A percentile compares a stretch with the other conserved stretches of the same genome.
These are phyloP conservation scores for Kluyveromyces siamensis DNA, from an alignment of 805 yeast species.

Conservation along the genomic window DNA sequence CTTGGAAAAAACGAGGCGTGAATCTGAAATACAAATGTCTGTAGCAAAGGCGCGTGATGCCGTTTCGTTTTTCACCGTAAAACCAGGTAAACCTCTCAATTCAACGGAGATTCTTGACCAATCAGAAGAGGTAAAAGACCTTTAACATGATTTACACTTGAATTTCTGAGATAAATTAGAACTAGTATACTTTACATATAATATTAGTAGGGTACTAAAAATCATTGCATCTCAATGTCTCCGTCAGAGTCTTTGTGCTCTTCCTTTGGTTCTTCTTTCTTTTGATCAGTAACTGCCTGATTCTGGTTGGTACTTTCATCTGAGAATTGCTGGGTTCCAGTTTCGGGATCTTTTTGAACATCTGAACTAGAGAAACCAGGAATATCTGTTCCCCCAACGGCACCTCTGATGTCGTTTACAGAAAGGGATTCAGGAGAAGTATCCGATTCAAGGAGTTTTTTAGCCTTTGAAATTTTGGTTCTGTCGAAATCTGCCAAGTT, in stretches of 20 bases:
- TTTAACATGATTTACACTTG: no score
- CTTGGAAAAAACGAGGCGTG: conserved; percentile 35
- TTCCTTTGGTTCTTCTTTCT: conserved; percentile 14
- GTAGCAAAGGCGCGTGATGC: conserved; percentile 51
- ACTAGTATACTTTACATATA: background rate
- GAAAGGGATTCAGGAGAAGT: conserved; percentile 22
- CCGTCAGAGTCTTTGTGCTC: conserved; percentile 14
- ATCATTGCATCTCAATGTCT: conserved; percentile 10
- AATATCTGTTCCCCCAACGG: conserved; percentile 39
- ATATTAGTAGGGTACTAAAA: background rate
- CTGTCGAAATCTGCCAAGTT: conserved; percentile 34
- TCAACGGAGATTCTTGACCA: background rate
- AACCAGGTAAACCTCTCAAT: conserved; percentile 11
- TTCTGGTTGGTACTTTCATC: conserved; percentile 2
- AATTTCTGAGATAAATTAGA: background rate
- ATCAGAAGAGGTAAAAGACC: no score
- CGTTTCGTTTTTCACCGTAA: conserved; percentile 44
- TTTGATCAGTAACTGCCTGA: background rate
- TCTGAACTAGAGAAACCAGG: conserved; percentile 35
- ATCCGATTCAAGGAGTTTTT: conserved; percentile 7
- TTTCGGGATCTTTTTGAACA: conserved; percentile 3
- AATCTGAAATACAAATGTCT: conserved; percentile 38
- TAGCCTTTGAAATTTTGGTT: conserved; percentile 6
- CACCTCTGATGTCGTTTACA: conserved; percentile 45
- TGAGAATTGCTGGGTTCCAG: conserved; percentile 5